These are phyloP conservation scores for Lachnellula hyalina DNA, from an alignment of 2,329 filamentous ascomycete species.

Conservation along the genomic window DNA sequence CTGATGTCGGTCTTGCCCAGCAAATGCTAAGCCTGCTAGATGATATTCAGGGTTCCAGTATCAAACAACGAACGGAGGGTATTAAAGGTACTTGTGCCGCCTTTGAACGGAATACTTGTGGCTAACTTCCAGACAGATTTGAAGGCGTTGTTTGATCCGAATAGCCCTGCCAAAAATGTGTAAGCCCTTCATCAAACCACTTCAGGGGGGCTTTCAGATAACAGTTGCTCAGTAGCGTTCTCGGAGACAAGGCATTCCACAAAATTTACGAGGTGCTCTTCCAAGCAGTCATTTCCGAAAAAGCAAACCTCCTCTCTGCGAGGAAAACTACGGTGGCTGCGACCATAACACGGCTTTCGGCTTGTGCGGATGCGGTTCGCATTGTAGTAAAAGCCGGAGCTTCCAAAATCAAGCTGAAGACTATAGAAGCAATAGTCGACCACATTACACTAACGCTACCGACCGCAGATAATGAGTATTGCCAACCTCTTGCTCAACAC, in stretches of 20 bases:
- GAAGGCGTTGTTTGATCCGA: constrained; percentile 25
- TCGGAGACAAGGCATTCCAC: constrained; percentile 76
- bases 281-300: constrained; percentile 61
- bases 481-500: constrained; percentile 65
- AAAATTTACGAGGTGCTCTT: constrained; percentile 79
- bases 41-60: background rate
- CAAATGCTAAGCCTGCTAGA: background rate
- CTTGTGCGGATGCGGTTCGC: constrained; percentile 67
- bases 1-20: background rate
- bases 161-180: constrained; percentile 24
- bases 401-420: constrained; percentile 65
- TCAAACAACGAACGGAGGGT: constrained; percentile 9
- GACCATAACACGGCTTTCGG: constrained; percentile 54
- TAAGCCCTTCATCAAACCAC: constrained; percentile 7
- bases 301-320: constrained; percentile 50
- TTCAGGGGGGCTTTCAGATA: background rate
- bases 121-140: constrained; percentile 20
- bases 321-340: constrained; percentile 46
- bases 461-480: constrained; percentile 54
- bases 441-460: constrained; percentile 75
- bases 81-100: constrained; percentile 6
- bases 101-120: background rate
- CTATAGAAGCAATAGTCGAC: constrained; percentile 70
- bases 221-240: constrained; percentile 26
- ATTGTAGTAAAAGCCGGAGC: constrained; percentile 65